Evolutionary conservation across 768 basidiomycete genomes (phyloP), one percentile per base, ranked within the genome.

Genomic region (Cystobasidium ongulense): DNA sequence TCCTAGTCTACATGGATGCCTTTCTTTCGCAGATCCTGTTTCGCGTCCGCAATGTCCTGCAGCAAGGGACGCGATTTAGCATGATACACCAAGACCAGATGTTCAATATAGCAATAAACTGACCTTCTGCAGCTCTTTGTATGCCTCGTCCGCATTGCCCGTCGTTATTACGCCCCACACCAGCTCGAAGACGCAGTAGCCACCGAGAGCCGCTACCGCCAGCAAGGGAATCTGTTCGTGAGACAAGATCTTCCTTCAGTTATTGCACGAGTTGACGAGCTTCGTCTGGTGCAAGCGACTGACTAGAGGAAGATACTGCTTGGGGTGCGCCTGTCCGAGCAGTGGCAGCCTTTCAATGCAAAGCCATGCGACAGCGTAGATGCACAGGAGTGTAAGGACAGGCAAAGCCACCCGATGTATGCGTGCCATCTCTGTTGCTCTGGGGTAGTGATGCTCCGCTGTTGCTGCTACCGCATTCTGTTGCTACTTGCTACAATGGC

Each of bases 21-120:
- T 27, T 71, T 29, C 10, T 25, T 29, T 4, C 31, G 23, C 25
- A 71, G 36, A 27, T 71, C 68, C 31, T 71, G 50, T 36, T 71
- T 71, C 27, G 68, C 68, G 7, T 53, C 68, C 21, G 68, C 68
- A 25, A 71, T 71, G 39, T 71, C 68, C 68, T 71, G 46, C 46
- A 50, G n/a, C 7, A n/a, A n/a, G n/a, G n/a, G n/a, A n/a, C n/a
- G n/a, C n/a, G n/a, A n/a, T n/a, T n/a, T n/a, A n/a, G n/a, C n/a
- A n/a, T n/a, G n/a, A n/a, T n/a, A n/a, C n/a, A n/a, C n/a, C n/a
- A n/a, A n/a, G n/a, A n/a, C n/a, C n/a, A n/a, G n/a, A n/a, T n/a
- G 43, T 46, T n/a, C 13, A n/a, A 46, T 13, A 59, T n/a, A 11
- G 61, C 7, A 8, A 7, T 38, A 29, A 10, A 59, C 53, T 4